Evolutionary conservation across 2,329 filamentous ascomycete species (phyloP), one percentile per base, ranked within the genome.

Genomic region (Aspergillus pseudotamarii): DNA sequence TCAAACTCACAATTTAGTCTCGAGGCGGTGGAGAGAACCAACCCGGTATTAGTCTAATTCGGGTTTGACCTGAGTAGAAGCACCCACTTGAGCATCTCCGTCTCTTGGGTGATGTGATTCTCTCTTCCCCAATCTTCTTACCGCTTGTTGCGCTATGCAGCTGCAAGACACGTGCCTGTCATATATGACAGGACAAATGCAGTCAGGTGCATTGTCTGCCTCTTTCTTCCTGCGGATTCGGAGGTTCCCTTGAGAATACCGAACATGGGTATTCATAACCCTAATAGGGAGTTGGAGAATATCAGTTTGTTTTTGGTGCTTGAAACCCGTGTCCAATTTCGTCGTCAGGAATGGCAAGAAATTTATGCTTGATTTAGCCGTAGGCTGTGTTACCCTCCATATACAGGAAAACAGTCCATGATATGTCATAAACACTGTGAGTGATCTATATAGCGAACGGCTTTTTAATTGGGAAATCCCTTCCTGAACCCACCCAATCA

Each of bases 151-250:
- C 16, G 9, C 8, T 4, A 9, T 50, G 16, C n/a, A 38, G 34
- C 51, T 55, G 51, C 51, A 55, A 55, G 51, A 21, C 51, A 55
- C 51, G 51, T 55, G 51, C 34, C 34, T 26, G 51, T 38, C 51
- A 55, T 55, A 55, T 55, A 16, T 54, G 51, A 54, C 30, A 54
- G 30, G 12, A 11, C 32, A 32, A 36, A 34, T 36, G 51, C 34
- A 55, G 34, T 41, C 51, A 54, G 28, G 23, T 38, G 51, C 51
- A 55, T 55, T 32, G n/a, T 38, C 21, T 41, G n/a, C 34, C 19
- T 14, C 5, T 2, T 36, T 16, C 23, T 26, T 16, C 2, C 14
- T 36, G 2, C 14, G 5, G 14, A 36, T 6, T 36, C 34, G 34
- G 14, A 16, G 14, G 14, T 36, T 36, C 34, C 34, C 34, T 16